Percentiles rank a stretch among this genome's conserved stretches.
phyloP scores from a whole-genome alignment of 805 yeast genomes.

The Teunomyces barrocoloradensis region DNA sequence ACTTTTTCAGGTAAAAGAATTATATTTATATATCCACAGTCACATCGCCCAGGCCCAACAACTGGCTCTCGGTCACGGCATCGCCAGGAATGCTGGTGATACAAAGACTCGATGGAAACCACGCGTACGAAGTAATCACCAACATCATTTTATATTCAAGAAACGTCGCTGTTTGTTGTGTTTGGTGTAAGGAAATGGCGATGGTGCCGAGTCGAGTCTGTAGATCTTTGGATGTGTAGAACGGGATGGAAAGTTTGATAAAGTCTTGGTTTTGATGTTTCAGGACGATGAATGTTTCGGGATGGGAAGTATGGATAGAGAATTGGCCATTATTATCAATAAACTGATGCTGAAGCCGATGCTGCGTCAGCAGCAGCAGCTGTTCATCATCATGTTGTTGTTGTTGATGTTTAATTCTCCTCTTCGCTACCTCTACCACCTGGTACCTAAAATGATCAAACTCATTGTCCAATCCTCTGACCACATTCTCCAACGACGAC shows the following conservation, averaged over 20 bases:
- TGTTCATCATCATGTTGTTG: conserved; percentile 5
- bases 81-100: background rate
- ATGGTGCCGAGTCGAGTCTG: conserved; percentile 26
- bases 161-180: conserved; percentile 2
- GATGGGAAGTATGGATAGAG: conserved; percentile 18
- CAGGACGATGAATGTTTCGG: conserved; percentile 26
- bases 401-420: conserved; percentile 23
- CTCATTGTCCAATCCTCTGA: conserved; percentile 36
- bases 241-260: conserved; percentile 35
- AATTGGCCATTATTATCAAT: conserved; percentile 35
- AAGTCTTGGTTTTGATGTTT: conserved; percentile 21
- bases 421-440: conserved; percentile 23
- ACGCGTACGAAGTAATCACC: conserved; percentile 16
- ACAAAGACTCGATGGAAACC: background rate
- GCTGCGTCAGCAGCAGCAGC: too few relatives aligned
- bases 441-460: conserved; percentile 34
- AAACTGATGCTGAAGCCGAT: conserved; percentile 8
- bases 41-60: conserved; percentile 8
- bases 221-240: conserved; percentile 21
- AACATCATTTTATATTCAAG: conserved; percentile 17
- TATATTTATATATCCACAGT: conserved; percentile 10
- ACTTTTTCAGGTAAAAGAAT: background rate
- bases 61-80: conserved; percentile 2
- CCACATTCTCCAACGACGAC: conserved; percentile 25
- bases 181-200: conserved; percentile 26